These are phyloP conservation scores for Xylariomycetidae sp. DNA, from an alignment of 2,329 filamentous ascomycete species.

Conservation along the genomic window DNA sequence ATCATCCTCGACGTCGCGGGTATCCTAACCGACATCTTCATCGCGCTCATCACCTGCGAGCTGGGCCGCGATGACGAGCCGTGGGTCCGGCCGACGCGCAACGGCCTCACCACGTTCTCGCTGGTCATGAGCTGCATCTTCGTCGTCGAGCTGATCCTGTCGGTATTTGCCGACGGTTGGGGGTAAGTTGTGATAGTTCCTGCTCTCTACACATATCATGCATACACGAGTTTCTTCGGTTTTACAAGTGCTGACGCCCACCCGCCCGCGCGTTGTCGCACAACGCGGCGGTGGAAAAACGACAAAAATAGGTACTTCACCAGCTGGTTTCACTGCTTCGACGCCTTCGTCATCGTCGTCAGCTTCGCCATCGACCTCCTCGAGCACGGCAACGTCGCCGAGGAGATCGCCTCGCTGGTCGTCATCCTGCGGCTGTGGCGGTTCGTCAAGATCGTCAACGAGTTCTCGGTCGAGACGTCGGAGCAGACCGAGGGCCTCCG, in stretches of 20 bases:
- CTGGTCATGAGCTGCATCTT: conserved; percentile 61
- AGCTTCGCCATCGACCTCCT: conserved; percentile 60
- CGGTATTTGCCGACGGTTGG: conserved; percentile 57
- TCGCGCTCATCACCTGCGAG: conserved; percentile 45
- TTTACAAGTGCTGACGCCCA: too few species aligned
- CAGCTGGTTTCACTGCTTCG: conserved; percentile 59
- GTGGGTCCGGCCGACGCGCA: conserved; percentile 35
- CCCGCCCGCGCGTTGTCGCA: too few species aligned
- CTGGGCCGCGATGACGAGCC: conserved; percentile 32
- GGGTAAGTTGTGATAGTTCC: conserved; percentile 38
- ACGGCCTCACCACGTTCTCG: conserved; percentile 44
- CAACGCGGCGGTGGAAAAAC: too few species aligned
- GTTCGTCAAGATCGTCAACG: conserved; percentile 67
- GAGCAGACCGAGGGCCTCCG: conserved; percentile 58
- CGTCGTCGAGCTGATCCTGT: conserved; percentile 55
- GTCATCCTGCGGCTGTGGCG: conserved; percentile 64
- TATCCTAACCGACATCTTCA: conserved; percentile 43
- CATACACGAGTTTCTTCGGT: too few species aligned
- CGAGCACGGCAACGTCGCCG: conserved; percentile 48
- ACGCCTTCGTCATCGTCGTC: conserved; percentile 56
- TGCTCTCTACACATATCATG: too few species aligned
- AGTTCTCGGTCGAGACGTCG: conserved; percentile 57
- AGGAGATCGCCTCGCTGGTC: conserved; percentile 63
- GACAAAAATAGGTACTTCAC: conserved; percentile 44
- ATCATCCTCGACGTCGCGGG: conserved; percentile 42